A percentile compares a stretch with the other conserved stretches of the same genome.
Conservation (phyloP, 768 basidiomycete species). For the Omphalotus guepiniiformis region DNA sequence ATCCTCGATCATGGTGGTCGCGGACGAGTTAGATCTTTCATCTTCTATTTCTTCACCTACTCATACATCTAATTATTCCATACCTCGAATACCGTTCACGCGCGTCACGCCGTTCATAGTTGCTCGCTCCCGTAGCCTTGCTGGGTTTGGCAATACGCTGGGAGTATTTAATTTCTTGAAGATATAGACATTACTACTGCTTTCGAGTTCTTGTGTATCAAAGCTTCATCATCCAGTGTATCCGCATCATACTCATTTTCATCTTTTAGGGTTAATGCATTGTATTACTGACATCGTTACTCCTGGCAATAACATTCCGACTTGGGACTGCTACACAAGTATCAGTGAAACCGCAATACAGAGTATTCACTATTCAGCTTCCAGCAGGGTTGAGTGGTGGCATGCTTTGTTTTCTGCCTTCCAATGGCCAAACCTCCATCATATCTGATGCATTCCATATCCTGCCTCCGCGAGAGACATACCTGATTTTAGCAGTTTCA, state of each 20-base stretch:
- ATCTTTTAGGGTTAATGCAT: no score
- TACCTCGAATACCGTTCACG: conserved; percentile 77
- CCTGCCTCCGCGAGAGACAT: conserved; percentile 61
- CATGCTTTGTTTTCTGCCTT: conserved; percentile 47
- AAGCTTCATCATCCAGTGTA: no score
- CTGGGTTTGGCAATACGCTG: conserved; percentile 78
- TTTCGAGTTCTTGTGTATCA: no score
- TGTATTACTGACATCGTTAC: no score
- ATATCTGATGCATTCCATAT: conserved; percentile 65
- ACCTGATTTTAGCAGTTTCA: conserved; percentile 44
- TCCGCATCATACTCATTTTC: no score
- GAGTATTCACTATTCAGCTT: no score
- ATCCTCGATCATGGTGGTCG: conserved; percentile 35
- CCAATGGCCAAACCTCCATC: conserved; percentile 67
- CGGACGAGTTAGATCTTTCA: conserved; percentile 11
- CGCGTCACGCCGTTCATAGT: conserved; percentile 59
- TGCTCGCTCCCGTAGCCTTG: conserved; percentile 47
- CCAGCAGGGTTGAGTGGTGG: conserved; percentile 56
- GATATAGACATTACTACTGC: no score
- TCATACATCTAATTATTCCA: conserved; percentile 19
- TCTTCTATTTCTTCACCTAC: conserved; percentile 18
- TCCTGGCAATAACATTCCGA: no score
- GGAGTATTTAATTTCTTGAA: conserved; percentile 47
- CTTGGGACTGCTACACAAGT: no score
- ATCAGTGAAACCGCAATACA: no score